A percentile compares a stretch with the other conserved stretches of the same genome.
phyloP scores from a whole-genome alignment of 257 asterid species.

The Scutellaria galericulata region DNA sequence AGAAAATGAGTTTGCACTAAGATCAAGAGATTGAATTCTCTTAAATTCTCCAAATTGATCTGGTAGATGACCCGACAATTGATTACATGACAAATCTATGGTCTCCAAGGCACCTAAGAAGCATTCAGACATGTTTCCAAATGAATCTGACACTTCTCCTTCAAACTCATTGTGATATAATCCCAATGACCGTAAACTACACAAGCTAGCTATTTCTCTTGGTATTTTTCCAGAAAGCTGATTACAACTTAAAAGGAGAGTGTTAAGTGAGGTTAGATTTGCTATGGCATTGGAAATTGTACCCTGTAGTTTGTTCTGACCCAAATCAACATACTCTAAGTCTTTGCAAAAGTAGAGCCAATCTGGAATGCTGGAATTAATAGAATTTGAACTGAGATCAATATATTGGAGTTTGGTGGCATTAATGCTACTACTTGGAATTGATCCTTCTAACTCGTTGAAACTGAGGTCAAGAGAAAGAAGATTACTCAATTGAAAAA shows the following conservation, averaged over 20 bases:
- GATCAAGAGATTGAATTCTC: not conserved
- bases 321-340: slow-evolving; percentile 15
- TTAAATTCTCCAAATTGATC: slow-evolving; percentile 28
- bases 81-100: not conserved
- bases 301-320: slow-evolving; percentile 27
- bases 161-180: not conserved
- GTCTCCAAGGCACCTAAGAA: not conserved
- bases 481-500: slow-evolving; percentile 35
- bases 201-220: slow-evolving; percentile 3
- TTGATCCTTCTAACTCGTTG: slow-evolving; percentile 25
- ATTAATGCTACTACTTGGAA: slow-evolving; percentile 28
- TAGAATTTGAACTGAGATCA: slow-evolving; percentile 14
- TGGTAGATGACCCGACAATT: not conserved
- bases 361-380: slow-evolving; percentile 40
- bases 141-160: not conserved
- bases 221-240: slow-evolving; percentile 32
- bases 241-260: slow-evolving; percentile 21
- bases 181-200: not conserved
- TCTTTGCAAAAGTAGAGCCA: slow-evolving; percentile 27
- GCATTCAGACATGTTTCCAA: slow-evolving; percentile 17
- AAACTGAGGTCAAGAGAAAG: slow-evolving; percentile 27
- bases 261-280: slow-evolving; percentile 36
- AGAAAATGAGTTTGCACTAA: slow-evolving; percentile 11
- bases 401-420: slow-evolving; percentile 36
- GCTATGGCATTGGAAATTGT: slow-evolving; percentile 35